These are phyloP conservation scores for Deinandra increscens DNA, from an alignment of 129 eudicot species.

Conservation along the genomic window DNA sequence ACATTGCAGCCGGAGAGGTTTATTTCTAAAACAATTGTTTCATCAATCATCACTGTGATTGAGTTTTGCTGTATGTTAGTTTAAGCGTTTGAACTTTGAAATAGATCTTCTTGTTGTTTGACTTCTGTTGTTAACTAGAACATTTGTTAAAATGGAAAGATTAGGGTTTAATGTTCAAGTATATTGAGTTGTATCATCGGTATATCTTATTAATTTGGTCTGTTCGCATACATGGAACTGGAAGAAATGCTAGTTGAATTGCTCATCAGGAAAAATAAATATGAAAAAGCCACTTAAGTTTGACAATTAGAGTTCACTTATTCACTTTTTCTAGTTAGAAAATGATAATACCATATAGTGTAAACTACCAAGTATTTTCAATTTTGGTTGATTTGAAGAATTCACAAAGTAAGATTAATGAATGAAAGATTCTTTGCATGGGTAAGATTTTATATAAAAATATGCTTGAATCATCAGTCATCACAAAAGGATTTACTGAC, in stretches of 20 bases:
- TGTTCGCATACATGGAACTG: slow-evolving; percentile 14
- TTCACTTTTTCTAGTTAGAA: too few species aligned
- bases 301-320: slow-evolving; percentile 9
- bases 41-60: not conserved
- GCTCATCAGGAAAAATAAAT: not conserved
- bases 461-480: not conserved
- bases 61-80: slow-evolving; percentile 7
- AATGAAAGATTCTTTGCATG: too few species aligned
- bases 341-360: too few species aligned
- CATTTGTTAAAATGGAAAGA: not conserved
- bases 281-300: not conserved
- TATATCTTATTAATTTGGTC: slow-evolving; percentile 2
- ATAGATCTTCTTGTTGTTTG: not conserved
- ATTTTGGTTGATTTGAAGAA: slow-evolving; percentile 7
- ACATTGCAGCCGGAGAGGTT: slow-evolving; percentile 87
- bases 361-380: not conserved
- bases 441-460: too few species aligned
- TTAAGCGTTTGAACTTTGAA: not conserved
- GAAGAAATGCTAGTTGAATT: slow-evolving; percentile 1
- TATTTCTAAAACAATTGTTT: not conserved
- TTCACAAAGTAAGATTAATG: too few species aligned
- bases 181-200: not conserved
- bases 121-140: slow-evolving; percentile 1
- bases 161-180: too few species aligned
- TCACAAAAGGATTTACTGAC: slow-evolving; percentile 3